Evolutionary conservation across 306 rosid species (phyloP).

Genomic region (Quercus variabilis): DNA sequence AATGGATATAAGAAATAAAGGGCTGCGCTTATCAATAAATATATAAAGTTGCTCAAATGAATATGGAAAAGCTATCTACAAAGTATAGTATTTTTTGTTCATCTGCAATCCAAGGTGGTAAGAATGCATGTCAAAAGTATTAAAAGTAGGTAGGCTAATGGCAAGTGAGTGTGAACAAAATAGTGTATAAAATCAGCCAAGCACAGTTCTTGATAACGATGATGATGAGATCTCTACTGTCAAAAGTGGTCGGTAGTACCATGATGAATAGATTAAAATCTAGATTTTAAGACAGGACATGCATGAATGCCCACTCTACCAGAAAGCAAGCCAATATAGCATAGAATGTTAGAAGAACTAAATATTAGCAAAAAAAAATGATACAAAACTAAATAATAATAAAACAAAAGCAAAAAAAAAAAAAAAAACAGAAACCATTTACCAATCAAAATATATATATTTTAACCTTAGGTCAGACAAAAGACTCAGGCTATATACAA

Average conservation of each 20-base stretch:
- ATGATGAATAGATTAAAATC: background rate
- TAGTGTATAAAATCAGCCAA: constrained; percentile 6
- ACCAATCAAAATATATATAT: background rate
- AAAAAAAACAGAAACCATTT: background rate
- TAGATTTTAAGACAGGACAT: background rate
- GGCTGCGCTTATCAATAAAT: background rate
- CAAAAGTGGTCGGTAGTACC: background rate
- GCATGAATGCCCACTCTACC: background rate
- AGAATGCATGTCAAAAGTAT: background rate
- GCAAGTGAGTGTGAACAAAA: constrained; percentile 5
- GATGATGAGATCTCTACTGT: background rate
- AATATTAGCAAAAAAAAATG: too few relatives aligned
- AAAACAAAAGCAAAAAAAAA: too few relatives aligned
- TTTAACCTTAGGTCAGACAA: background rate
- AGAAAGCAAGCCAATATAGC: background rate
- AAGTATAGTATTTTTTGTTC: background rate
- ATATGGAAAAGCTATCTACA: background rate
- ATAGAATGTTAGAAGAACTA: background rate
- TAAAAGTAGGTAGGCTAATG: constrained; percentile 7
- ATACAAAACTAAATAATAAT: too few relatives aligned
- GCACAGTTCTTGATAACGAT: background rate
- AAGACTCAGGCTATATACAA: background rate
- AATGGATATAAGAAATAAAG: constrained; percentile 4
- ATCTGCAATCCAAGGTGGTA: constrained; percentile 7
- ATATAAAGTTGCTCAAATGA: background rate